Base-by-base conservation (phyloP, 83 land plant species). In the Diphasiastrum complanatum region DNA sequence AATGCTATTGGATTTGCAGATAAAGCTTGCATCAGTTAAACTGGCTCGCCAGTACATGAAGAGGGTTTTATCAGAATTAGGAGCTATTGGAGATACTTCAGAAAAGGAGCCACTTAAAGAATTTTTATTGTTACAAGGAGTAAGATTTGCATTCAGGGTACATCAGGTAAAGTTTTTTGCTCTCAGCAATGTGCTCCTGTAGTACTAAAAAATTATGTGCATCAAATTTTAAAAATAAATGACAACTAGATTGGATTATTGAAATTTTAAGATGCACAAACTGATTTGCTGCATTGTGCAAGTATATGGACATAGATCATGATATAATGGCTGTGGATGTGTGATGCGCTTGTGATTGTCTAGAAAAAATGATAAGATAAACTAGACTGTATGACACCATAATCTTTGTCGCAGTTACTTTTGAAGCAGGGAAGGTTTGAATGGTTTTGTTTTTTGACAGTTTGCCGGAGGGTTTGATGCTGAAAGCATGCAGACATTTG, bases 381-480 rank as follows among this genome's bases (percentile, higher is more conserved):
- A n/a, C n/a, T n/a, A n/a, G n/a, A n/a, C n/a, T n/a, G n/a, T n/a
- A n/a, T n/a, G n/a, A n/a, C n/a, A n/a, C n/a, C n/a, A n/a, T n/a
- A n/a, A n/a, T n/a, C n/a, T n/a, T n/a, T n/a, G n/a, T n/a, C n/a
- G n/a, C n/a, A n/a, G n/a, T n/a, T n/a, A n/a, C n/a, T n/a, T n/a
- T n/a, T n/a, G n/a, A n/a, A n/a, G n/a, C n/a, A n/a, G n/a, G n/a
- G n/a, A n/a, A n/a, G n/a, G n/a, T n/a, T n/a, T n/a, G n/a, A n/a
- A n/a, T n/a, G n/a, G n/a, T n/a, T n/a, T n/a, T 49, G 22, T 49
- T 5, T 49, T 10, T 49, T 11, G 5, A 20, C 84, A 91, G 95
- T 91, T 91, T 76, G 97, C 95, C 46, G 97, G 97, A 60, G 97
- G 97, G 6, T 87, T 91, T 72, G 97, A 91, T 66, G 82, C 87